Conservation (phyloP, 495 filamentous ascomycete genomes). For the Baudoinia panamericana region DNA sequence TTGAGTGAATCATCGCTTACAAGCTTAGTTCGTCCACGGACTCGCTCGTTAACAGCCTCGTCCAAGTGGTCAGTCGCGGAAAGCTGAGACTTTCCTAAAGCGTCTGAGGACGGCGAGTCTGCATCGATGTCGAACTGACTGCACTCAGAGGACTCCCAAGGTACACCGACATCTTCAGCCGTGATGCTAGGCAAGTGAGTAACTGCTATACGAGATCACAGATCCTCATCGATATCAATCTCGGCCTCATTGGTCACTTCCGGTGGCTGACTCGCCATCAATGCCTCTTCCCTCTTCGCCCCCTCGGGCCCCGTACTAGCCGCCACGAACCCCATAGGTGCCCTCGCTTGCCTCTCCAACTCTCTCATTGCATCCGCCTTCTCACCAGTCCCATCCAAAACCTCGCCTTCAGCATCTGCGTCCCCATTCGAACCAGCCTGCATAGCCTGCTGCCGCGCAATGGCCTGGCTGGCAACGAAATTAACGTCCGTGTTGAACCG, state of each 20-base stretch:
- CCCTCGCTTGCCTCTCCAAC: constrained; percentile 76
- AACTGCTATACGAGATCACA: too few relatives aligned
- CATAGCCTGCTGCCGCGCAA: constrained; percentile 60
- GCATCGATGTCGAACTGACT: too few relatives aligned
- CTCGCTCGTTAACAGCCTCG: too few relatives aligned
- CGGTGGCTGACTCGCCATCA: too few relatives aligned
- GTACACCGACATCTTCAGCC: too few relatives aligned
- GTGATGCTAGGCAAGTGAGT: too few relatives aligned
- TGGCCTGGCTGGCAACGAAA: constrained; percentile 92
- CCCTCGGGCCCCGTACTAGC: constrained; percentile 65
- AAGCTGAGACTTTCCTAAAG: too few relatives aligned
- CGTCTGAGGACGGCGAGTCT: too few relatives aligned
- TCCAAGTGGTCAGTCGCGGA: too few relatives aligned
- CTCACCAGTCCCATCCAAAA: constrained; percentile 34
- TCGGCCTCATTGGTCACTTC: constrained; percentile 17
- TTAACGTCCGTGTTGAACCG: constrained; percentile 91
- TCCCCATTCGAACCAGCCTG: constrained; percentile 28
- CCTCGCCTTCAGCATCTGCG: constrained; percentile 24
- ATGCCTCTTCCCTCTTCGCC: constrained; percentile 5
- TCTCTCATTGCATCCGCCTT: constrained; percentile 77
- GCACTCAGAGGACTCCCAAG: too few relatives aligned
- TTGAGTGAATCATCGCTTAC: too few relatives aligned
- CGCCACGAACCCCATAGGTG: constrained; percentile 84
- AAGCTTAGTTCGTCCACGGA: too few relatives aligned
- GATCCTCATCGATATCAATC: constrained; percentile 19